Evolutionary conservation across 2,329 filamentous ascomycete genomes (phyloP), one percentile per base, ranked within the genome.

Genomic region (Xylariaceae sp.): DNA sequence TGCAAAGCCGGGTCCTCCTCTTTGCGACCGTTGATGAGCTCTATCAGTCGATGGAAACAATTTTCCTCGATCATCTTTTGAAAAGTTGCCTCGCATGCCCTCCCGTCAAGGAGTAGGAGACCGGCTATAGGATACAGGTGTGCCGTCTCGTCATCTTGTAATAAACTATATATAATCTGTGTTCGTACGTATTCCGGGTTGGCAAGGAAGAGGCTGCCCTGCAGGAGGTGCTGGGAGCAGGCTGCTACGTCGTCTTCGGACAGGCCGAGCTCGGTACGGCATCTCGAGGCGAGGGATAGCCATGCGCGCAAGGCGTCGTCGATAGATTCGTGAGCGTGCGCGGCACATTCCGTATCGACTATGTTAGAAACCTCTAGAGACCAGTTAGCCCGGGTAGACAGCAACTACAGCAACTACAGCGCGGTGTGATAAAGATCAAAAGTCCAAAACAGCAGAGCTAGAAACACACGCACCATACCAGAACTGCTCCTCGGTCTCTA

Each of bases 101-200:
- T 86, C 41, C 92, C 94, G 70, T 97, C 92, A 64, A 92, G 87
- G 19, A 97, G 81, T 32, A 99, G 80, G 64, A 96, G 86, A 57
- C 86, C 90, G 21, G 86, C 82, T 55, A 95, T 89, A 56, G 91
- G 79, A 70, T 95, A 88, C 44, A 99, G 77, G n/a, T 85, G 83
- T 32, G 83, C 81, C 16, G 82, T 73, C 61, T 95, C 89, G 65
- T 96, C 92, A 73, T 97, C 94, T 79, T 96, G 80, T 61, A 96
- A 74, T 49, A 99, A 77, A 69, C 90, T 92, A 72, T 95, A 91
- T 61, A 97, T 84, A 65, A 99, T 90, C 74, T 97, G 94, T 42
- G 84, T 88, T 59, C 92, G 88, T 58, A 97, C 88, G 72, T 99
- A 97, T 53, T 90, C 86, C 61, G 83, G 81, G 70, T 96, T 86